Evolutionary conservation across 192 early-diverging fungal species (phyloP).

Genomic region (Coemansia aciculifera): DNA sequence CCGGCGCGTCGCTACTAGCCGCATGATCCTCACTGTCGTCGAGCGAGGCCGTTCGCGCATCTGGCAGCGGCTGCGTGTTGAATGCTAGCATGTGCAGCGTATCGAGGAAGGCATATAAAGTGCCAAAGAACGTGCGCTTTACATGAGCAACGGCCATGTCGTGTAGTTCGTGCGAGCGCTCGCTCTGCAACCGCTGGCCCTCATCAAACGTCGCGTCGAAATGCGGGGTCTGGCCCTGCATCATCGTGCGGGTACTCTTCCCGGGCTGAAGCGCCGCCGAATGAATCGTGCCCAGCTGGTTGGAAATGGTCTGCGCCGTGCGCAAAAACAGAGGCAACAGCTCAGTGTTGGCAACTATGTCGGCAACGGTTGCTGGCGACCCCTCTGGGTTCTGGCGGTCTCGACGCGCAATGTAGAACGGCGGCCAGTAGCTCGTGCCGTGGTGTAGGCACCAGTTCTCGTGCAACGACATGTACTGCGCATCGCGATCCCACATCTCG

Average conservation of each 20-base stretch:
- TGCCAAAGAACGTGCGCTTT: slow-evolving; percentile 70
- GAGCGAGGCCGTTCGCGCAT: background rate
- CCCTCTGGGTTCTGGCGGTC: slow-evolving; percentile 32
- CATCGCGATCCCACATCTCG: slow-evolving; percentile 74
- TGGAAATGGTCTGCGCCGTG: slow-evolving; percentile 39
- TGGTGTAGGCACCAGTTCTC: slow-evolving; percentile 52
- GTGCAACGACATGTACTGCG: slow-evolving; percentile 42
- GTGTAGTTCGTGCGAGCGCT: slow-evolving; percentile 56
- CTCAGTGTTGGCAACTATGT: slow-evolving; percentile 50
- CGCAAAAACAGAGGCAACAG: slow-evolving; percentile 50
- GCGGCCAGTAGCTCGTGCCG: slow-evolving; percentile 51
- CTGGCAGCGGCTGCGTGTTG: slow-evolving; percentile 12
- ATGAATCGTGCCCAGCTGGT: slow-evolving; percentile 46
- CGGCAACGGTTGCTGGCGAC: slow-evolving; percentile 29
- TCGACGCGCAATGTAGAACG: slow-evolving; percentile 36
- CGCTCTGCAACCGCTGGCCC: slow-evolving; percentile 51
- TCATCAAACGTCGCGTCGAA: slow-evolving; percentile 48
- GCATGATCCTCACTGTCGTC: slow-evolving; percentile 8
- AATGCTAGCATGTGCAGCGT: slow-evolving; percentile 71
- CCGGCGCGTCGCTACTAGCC: background rate
- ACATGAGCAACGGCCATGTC: slow-evolving; percentile 50
- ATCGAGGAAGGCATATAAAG: slow-evolving; percentile 76
- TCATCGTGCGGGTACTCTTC: slow-evolving; percentile 36
- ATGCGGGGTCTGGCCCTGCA: slow-evolving; percentile 47
- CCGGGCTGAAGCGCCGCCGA: slow-evolving; percentile 43